These are phyloP conservation scores for Agaricus blazei DNA, from an alignment of 768 basidiomycete species.

Conservation along the genomic window DNA sequence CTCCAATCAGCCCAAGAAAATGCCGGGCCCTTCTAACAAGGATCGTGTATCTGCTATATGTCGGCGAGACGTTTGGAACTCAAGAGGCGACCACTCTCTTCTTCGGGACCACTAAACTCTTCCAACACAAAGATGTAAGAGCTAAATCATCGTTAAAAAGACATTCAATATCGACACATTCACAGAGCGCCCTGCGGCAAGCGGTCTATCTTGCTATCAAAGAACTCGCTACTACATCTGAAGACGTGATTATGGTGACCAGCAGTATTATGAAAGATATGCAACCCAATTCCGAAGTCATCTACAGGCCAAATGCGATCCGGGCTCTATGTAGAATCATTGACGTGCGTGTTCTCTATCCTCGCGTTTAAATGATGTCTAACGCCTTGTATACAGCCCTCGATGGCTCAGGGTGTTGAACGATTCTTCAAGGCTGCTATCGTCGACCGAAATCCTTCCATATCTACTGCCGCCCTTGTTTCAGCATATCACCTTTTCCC, in stretches of 20 bases:
- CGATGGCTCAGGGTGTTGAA: conserved; percentile 98
- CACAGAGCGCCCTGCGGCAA: conserved; percentile 88
- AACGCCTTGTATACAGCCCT: conserved; percentile 52
- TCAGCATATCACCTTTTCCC: conserved; percentile 97
- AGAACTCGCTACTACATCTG: conserved; percentile 90
- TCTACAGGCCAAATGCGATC: conserved; percentile 97
- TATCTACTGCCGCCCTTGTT: conserved; percentile 93
- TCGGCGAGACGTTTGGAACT: conserved; percentile 90
- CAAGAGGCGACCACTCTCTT: conserved; percentile 98
- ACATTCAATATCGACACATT: background rate
- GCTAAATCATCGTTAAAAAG: conserved; percentile 5
- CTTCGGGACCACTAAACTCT: conserved; percentile 98
- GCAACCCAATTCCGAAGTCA: conserved; percentile 98
- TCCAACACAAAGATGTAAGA: conserved; percentile 98
- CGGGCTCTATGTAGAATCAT: conserved; percentile 94
- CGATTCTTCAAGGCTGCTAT: conserved; percentile 99
- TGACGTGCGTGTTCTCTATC: conserved; percentile 61
- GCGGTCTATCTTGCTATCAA: conserved; percentile 99
- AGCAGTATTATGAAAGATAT: conserved; percentile 99
- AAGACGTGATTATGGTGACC: conserved; percentile 99
- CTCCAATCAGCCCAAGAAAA: conserved; percentile 95
- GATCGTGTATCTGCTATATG: conserved; percentile 94
- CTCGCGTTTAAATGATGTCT: background rate
- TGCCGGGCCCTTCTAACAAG: conserved; percentile 94
- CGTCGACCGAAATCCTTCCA: conserved; percentile 92